phyloP scores from a whole-genome alignment of 2,329 filamentous ascomycete genomes.

The Diaporthe australafricana region DNA sequence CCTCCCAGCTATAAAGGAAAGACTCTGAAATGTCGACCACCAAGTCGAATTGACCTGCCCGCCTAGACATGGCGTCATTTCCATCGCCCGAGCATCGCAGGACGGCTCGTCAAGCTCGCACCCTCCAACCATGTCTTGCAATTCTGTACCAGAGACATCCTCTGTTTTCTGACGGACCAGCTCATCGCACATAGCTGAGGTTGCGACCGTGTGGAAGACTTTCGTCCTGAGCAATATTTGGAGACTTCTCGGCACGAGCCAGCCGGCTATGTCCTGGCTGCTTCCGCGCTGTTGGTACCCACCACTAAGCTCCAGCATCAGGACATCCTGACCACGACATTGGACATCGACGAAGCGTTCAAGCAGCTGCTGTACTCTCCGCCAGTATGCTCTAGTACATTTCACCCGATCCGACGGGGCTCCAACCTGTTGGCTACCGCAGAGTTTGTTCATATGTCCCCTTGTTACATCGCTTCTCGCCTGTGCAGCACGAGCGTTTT shows the following conservation, averaged over 20 bases:
- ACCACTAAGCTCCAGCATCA: background rate
- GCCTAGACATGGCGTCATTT: background rate
- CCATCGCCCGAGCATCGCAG: background rate
- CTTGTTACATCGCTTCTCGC: background rate
- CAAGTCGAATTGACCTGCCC: background rate
- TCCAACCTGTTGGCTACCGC: background rate
- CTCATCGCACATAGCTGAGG: background rate
- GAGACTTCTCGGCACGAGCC: background rate
- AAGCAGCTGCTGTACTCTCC: background rate
- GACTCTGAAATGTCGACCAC: background rate
- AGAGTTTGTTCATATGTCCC: background rate
- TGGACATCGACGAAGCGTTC: background rate
- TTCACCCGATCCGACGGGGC: background rate
- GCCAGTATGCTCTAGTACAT: background rate
- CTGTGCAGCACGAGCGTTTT: background rate
- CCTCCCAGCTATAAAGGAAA: background rate
- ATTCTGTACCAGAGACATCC: background rate
- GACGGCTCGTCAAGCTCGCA: background rate
- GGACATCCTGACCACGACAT: background rate
- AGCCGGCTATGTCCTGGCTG: background rate
- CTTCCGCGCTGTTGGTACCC: conserved; percentile 13
- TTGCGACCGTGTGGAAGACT: background rate
- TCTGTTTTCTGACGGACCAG: background rate
- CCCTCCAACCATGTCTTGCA: background rate
- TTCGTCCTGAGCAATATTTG: background rate